Conservation (phyloP, 2,329 filamentous ascomycete genomes). For the Aureobasidium leucospermi region DNA sequence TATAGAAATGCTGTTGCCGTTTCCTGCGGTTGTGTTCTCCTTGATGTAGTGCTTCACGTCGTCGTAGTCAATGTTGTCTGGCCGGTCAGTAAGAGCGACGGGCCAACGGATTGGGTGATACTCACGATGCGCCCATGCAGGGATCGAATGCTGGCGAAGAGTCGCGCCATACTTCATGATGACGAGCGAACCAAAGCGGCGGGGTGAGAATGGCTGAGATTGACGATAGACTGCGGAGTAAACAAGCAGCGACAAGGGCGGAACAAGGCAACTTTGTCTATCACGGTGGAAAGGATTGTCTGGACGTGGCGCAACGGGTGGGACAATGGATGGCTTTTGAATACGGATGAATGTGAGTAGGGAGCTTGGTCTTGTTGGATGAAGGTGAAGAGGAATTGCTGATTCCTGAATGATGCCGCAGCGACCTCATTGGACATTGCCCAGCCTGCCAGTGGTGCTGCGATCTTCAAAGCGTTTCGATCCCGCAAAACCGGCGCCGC, state of each 20-base stretch:
- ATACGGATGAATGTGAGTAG: slow-evolving; percentile 4
- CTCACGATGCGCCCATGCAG: slow-evolving; percentile 71
- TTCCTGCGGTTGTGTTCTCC: slow-evolving; percentile 63
- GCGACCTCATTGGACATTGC: too few species aligned
- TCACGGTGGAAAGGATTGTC: neutral
- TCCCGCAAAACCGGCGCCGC: neutral
- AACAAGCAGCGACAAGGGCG: neutral
- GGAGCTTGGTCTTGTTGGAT: neutral
- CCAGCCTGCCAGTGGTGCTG: too few species aligned
- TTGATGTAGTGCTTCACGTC: slow-evolving; percentile 81
- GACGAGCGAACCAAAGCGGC: neutral
- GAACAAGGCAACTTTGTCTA: neutral
- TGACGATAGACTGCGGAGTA: neutral
- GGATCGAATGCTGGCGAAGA: slow-evolving; percentile 67
- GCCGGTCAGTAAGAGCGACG: neutral
- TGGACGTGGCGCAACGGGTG: slow-evolving; percentile 3
- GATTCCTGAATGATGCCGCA: neutral
- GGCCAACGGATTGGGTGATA: slow-evolving; percentile 8
- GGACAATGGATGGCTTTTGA: slow-evolving; percentile 1
- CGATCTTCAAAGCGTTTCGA: too few species aligned
- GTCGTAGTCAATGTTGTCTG: slow-evolving; percentile 86
- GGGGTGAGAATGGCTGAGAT: neutral
- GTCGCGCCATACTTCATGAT: slow-evolving; percentile 71
- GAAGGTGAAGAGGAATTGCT: neutral
- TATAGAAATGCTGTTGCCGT: slow-evolving; percentile 64